Base-by-base conservation (phyloP, 192 early-diverging fungal genomes). In the Oehlia diaphana region DNA sequence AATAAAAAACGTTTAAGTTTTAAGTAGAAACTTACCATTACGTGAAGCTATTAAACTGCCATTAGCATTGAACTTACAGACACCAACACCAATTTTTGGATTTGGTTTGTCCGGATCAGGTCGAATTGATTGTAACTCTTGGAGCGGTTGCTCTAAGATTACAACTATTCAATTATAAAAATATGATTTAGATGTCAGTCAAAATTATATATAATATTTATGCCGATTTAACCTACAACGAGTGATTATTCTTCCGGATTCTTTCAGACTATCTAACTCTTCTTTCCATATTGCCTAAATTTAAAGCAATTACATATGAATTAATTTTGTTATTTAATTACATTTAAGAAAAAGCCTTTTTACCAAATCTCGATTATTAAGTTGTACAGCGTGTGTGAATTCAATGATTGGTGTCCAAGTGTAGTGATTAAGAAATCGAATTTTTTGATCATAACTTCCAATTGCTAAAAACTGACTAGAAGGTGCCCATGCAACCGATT, bases 381-480 rank as follows among this genome's bases (percentile, higher is more conserved):
- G 67, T 42, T 78, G 76, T 65, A 81, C 31, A 47, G 82, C 81
- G 85, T 96, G 94, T 14, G 79, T 63, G 16, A 96, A 90, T 74
- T 91, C 89, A 19, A 89, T 76, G 21, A 92, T 78, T 8, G 91
- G 88, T 33, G 89, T 87, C 93, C 93, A 96, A 1, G 90, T 92
- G 68, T 90, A 87, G 62, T 92, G 83, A 77, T 92, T 92, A 14
- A 97, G 70, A 21, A 96, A 71, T 1, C 93, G 89, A 47, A 92
- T 84, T 91, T 93, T 92, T 82, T 94, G 89, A 81, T 97, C 96
- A 81, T 92, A 97, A 77, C 93, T 91, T n/a, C 93, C 94, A 49
- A 97, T 72, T 6, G 94, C 96, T 19, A 97, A 70, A 62, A 96
- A 88, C 78, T 96, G 92, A 42, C 86, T 85, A 0, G 87, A 87